Evolutionary conservation across 176 grass and related monocot genomes (phyloP), one percentile per base, ranked within the genome.

Genomic region (Typha latifolia): DNA sequence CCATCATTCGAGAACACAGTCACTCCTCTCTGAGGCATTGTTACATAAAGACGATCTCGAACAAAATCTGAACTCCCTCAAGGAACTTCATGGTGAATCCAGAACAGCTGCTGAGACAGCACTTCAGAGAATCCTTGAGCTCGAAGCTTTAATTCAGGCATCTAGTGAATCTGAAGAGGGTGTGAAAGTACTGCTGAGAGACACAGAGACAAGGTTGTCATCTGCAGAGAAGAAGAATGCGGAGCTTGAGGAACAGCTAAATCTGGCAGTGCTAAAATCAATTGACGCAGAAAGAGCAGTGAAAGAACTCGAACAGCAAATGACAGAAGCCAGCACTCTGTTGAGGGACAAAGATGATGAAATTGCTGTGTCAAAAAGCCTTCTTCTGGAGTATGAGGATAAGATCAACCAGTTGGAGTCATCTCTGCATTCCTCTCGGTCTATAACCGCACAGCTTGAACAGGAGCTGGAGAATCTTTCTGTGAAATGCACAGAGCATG

Each of bases 41-140:
- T 79, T 70, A 68, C 76, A 87, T 69, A 97, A 81, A 75, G 89
- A 84, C 29, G 86, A 90, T 62, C 67, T 93, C 19, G 83, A 93
- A 66, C 32, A 84, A 69, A 88, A 87, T 73, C 49, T 93, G 66
- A 80, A 72, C 56, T 80, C 78, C 63, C 76, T 93, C 55, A 75
- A 71, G 69, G 83, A 90, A 12, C 69, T 80, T 21, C 83, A 99
- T 68, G 43, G 16, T 22, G 81, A 78, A 81, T 82, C 78, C 34
- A 84, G 71, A 81, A 79, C 69, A 84, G 21, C 49, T 78, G 59
- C 62, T 5, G 81, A 84, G 64, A 74, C 78, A 18, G 51, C 81
- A 67, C 51, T 37, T 4, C 72, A 81, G 53, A 81, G 68, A 75
- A 79, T 47, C 68, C 52, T 63, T 64, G 81, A 87, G 62, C 71